Conservation (phyloP, 495 filamentous ascomycete species). For the Podospora conica region DNA sequence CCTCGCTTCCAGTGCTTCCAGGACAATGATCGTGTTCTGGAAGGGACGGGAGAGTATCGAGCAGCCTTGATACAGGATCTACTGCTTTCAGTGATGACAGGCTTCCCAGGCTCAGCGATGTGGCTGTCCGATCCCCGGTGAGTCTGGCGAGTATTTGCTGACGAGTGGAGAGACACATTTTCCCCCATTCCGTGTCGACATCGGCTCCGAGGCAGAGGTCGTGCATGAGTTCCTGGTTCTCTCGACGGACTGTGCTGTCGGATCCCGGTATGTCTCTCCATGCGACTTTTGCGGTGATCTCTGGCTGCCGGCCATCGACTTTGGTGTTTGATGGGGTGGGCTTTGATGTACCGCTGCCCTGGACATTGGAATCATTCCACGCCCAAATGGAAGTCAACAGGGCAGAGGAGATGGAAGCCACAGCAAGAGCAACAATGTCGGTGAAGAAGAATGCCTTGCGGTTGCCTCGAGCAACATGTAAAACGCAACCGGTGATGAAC, state of each 20-base stretch:
- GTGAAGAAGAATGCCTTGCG: conserved; percentile 12
- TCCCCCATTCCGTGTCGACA: conserved; percentile 17
- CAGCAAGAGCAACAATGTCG: conserved; percentile 10
- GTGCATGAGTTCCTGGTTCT: conserved; percentile 10
- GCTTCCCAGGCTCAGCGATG: background rate
- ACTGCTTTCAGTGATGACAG: background rate
- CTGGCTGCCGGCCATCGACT: background rate
- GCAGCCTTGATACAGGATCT: background rate
- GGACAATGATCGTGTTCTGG: too few species aligned
- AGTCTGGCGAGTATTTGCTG: conserved; percentile 15
- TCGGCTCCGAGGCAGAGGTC: conserved; percentile 18
- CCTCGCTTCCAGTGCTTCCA: too few species aligned
- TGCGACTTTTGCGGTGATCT: background rate
- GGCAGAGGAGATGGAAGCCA: background rate
- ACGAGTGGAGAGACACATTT: conserved; percentile 4
- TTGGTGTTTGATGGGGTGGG: background rate
- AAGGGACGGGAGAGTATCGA: too few species aligned
- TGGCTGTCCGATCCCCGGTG: background rate
- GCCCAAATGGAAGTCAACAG: conserved; percentile 17
- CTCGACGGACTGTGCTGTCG: background rate
- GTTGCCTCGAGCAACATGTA: conserved; percentile 6
- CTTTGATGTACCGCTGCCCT: background rate
- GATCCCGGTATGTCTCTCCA: background rate
- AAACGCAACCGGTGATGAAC: conserved; percentile 17
- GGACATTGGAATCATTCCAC: conserved; percentile 8